Base-by-base conservation (phyloP, 2,329 filamentous ascomycete species). In the Mollisiaceae sp. region DNA sequence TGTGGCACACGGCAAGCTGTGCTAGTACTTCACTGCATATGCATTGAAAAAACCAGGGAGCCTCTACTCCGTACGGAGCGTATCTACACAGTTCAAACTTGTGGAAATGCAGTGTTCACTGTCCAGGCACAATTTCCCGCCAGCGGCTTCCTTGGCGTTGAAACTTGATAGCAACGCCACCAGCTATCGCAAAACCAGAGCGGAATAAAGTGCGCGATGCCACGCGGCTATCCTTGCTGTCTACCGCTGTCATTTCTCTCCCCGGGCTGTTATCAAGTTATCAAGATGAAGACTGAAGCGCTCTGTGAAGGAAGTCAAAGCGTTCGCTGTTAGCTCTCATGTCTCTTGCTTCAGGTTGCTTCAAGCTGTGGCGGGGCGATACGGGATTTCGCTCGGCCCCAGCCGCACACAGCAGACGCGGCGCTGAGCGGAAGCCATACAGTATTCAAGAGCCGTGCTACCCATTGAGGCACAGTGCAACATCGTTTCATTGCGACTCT, bases 351-450 rank as follows among this genome's bases (percentile, higher is more conserved):
- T 39, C 18, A 22, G 14, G 4, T 20, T 36, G 27, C 22, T 27
- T 39, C 18, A 22, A n/a, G 4, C 27, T 32, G 27, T 22, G 4
- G 36, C 65, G 63, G 60, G 15, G 60, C 54, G 63, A 67, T 63
- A 60, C 60, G 65, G 54, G n/a, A 47, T 20, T 50, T 36, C 43
- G 47, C 39, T 65, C 65, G 63, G 63, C 63, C 60, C 52, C 57
- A 39, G 38, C 63, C 65, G 60, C 39, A 62, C 59, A 63, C 62
- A 47, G 45, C 59, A 62, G 39, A 54, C 15, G 59, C 32, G 56
- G 36, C 47, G 56, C 32, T 45, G 59, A 58, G 57, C 65, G 60
- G 50, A 45, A 56, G 52, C 55, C 65, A 67, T 38, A 55, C 8
- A 8, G 36, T 8, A 18, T 61, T 50, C 56, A 50, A 45, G 22